phyloP scores from a whole-genome alignment of 345 rosid genomes.

The Brassica rapa region DNA sequence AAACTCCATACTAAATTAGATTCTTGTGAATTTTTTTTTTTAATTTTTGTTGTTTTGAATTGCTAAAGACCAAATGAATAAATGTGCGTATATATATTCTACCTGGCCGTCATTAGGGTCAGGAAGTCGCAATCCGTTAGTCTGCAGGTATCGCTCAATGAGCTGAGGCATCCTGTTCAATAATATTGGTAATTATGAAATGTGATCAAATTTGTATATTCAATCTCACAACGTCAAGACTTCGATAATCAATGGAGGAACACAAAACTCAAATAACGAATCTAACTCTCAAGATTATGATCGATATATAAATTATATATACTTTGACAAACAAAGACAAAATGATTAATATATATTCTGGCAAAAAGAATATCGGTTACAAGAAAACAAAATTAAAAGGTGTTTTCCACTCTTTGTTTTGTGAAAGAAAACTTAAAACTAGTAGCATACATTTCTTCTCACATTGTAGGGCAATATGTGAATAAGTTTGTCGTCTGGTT shows the following conservation, averaged over 20 bases:
- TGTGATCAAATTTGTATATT: not conserved
- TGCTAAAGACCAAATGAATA: not conserved
- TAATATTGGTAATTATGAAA: not conserved
- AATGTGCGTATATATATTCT: not conserved
- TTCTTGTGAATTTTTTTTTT: not conserved
- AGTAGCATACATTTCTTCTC: not conserved
- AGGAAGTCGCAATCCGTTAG: conserved; percentile 35
- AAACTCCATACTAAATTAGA: not conserved
- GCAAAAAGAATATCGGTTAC: not conserved
- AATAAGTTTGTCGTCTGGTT: not conserved
- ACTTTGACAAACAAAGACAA: not conserved
- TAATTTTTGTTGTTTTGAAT: not conserved
- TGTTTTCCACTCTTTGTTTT: not conserved
- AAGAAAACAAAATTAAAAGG: not conserved
- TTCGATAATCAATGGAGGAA: not conserved
- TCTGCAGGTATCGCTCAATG: conserved; percentile 40
- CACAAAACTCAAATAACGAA: not conserved
- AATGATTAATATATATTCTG: not conserved
- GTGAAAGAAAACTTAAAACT: not conserved
- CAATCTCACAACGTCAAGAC: not conserved
- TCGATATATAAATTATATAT: not conserved
- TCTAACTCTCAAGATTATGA: not conserved
- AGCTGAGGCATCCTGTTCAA: conserved; percentile 41
- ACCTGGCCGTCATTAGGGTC: conserved; percentile 55
- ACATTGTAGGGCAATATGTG: not conserved